Base-by-base conservation (phyloP, 2,329 filamentous ascomycete genomes). In the Lasiodiplodia citricola region DNA sequence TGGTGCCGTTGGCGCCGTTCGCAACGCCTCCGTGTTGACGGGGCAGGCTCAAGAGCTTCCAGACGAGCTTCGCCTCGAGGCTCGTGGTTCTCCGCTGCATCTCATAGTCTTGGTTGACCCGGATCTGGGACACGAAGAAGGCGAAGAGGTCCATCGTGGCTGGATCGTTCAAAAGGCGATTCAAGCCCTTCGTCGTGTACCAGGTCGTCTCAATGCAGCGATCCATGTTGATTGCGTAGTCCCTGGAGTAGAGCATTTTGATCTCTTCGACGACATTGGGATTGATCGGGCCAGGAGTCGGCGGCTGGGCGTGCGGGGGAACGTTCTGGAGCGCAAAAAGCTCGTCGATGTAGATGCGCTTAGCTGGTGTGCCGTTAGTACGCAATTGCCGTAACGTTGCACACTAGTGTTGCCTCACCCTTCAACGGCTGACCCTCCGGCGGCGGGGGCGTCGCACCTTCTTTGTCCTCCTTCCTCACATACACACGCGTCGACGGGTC, bases 171-270 rank as follows among this genome's bases (percentile, higher is more conserved):
- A 88, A 80, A 2, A 91, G 79, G 65, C 84, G 80, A n/a, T 77
- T 78, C 67, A 86, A 81, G 66, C 85, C 87, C 72, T 84, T 84
- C 47, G 80, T 82, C 31, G 83, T 87, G 81, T 93, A 97, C 94
- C 94, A 98, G 35, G 85, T 86, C 7, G 93, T 92, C 78, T 97
- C 94, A 71, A 96, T 87, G 71, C 96, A 90, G 62, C 87, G 87
- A 78, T 92, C 90, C 57, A 96, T 87, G 8, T 89, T 91, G 1
- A 87, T 87, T 4, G 90, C 91, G 78, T 96, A 96, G 71, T 93
- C 90, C 72, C 91, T 90, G 73, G 88, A 87, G 79, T 92, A 96
- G 18, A 95, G 82, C 70, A 87, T 87, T 71, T 88, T 89, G 69
- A 93, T 88, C 76, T 93, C 90, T 73, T 90, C 87, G 62, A 92